Conservation (phyloP, 768 basidiomycete genomes). For the Bullera alba region DNA sequence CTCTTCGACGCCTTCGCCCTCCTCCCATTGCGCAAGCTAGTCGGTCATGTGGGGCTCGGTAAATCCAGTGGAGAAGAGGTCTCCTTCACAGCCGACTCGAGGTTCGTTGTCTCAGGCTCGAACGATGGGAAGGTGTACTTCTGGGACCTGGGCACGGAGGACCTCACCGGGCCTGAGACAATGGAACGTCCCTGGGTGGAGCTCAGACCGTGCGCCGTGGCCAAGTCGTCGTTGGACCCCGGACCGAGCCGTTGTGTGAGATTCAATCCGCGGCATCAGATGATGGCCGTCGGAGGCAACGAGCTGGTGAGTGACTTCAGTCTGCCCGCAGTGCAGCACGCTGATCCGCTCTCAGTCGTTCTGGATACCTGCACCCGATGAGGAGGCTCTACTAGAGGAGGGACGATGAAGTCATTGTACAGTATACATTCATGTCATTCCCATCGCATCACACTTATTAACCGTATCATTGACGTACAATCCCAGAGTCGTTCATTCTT, state of each 20-base stretch:
- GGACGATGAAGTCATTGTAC: too few relatives aligned
- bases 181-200: constrained; percentile 56
- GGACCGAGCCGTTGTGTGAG: constrained; percentile 77
- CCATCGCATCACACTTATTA: too few relatives aligned
- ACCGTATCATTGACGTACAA: too few relatives aligned
- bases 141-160: constrained; percentile 61
- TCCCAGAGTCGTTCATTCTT: too few relatives aligned
- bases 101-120: constrained; percentile 72
- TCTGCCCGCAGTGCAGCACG: constrained; percentile 34
- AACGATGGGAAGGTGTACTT: constrained; percentile 69
- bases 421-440: too few relatives aligned
- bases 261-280: constrained; percentile 82
- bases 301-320: constrained; percentile 60
- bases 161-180: constrained; percentile 39
- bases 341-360: constrained; percentile 50
- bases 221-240: too few relatives aligned
- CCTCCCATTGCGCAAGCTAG: constrained; percentile 70
- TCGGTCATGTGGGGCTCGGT: constrained; percentile 65
- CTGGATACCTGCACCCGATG: constrained; percentile 57
- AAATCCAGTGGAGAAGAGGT: constrained; percentile 91
- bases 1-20: constrained; percentile 87
- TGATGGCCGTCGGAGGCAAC: constrained; percentile 55
- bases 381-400: constrained; percentile 18
- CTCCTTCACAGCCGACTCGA: constrained; percentile 88
- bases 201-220: constrained; percentile 50